Evolutionary conservation across 2,329 filamentous ascomycete species (phyloP).

Genomic region (Pseudocercospora cruenta): DNA sequence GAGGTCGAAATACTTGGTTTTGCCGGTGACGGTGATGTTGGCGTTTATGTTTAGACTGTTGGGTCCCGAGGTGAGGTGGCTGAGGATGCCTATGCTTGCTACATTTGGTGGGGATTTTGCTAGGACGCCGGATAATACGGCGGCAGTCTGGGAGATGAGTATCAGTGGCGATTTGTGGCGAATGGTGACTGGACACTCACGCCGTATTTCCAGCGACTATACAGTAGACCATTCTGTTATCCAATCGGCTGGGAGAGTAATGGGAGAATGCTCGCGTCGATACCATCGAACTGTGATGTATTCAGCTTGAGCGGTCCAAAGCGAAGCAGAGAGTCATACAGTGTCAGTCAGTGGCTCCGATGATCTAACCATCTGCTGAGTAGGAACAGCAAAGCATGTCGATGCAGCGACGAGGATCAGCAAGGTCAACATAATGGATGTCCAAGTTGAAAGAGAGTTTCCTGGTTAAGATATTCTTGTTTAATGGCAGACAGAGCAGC

Average conservation of each 20-base stretch:
- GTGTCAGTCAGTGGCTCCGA: no score
- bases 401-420: no score
- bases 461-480: no score
- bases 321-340: no score
- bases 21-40: neutral
- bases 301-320: no score
- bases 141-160: neutral
- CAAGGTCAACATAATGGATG: no score
- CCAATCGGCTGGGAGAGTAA: neutral
- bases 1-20: neutral
- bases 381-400: no score
- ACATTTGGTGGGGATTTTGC: no score
- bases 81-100: neutral
- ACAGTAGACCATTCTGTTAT: neutral
- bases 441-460: no score
- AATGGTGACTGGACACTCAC: neutral
- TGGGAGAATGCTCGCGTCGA: neutral
- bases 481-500: no score
- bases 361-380: no score
- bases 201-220: neutral
- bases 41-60: neutral
- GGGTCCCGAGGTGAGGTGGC: neutral
- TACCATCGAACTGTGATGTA: neutral
- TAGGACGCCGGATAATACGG: no score
- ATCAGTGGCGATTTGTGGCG: neutral